A percentile compares a stretch with the other conserved stretches of the same genome.
Conservation (phyloP, 2,329 filamentous ascomycete species). For the Ceratocystis alfenasii region DNA sequence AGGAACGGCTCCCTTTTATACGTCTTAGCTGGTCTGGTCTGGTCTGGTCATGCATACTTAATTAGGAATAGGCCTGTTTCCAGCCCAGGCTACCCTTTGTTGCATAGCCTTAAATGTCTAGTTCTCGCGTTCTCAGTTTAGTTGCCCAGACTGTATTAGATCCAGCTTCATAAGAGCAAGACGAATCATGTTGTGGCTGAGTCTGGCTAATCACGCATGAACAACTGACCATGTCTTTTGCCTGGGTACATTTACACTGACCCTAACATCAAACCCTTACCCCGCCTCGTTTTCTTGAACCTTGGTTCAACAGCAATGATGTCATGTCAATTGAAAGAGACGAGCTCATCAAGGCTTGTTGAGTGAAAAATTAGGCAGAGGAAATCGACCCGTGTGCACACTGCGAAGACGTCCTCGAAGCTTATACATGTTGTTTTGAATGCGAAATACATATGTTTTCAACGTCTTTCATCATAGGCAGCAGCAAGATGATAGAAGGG, state of each 20-base stretch:
- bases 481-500: too few species aligned
- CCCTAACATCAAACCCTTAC: neutral
- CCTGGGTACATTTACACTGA: neutral
- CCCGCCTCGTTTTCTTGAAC: neutral
- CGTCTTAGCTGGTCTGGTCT: neutral
- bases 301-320: neutral
- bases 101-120: neutral
- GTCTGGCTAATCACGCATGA: neutral
- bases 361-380: too few species aligned
- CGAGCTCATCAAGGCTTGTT: neutral
- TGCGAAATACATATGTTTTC: too few species aligned
- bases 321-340: neutral
- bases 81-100: neutral
- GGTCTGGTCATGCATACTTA: neutral
- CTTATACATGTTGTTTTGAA: too few species aligned
- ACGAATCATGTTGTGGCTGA: conserved; percentile 7
- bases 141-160: too few species aligned
- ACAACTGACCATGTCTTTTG: neutral
- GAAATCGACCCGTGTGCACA: too few species aligned
- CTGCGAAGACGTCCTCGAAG: neutral
- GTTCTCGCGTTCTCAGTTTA: too few species aligned
- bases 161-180: neutral
- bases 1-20: neutral
- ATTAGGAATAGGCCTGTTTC: neutral
- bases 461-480: too few species aligned